Conservation (phyloP, 2,329 filamentous ascomycete genomes). For the Macrophomina phaseolina region DNA sequence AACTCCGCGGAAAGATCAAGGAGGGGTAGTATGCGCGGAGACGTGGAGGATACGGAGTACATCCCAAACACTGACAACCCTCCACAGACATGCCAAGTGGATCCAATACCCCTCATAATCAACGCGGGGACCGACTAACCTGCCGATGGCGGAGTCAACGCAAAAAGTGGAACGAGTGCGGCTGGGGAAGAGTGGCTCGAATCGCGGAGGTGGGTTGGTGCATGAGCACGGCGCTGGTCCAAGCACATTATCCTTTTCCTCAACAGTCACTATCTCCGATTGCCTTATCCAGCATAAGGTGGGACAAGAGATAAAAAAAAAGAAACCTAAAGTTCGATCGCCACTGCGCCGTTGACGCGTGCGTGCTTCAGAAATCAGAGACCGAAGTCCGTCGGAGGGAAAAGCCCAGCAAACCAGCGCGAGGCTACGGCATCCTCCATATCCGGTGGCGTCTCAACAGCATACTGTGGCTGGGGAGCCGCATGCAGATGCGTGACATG, state of each 20-base stretch:
- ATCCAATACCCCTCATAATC: slow-evolving; percentile 1
- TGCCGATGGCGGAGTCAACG: background rate
- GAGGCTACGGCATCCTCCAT: background rate
- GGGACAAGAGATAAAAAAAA: background rate
- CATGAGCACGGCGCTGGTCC: background rate
- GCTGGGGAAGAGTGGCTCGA: slow-evolving; percentile 3
- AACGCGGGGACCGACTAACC: background rate
- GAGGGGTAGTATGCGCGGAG: background rate
- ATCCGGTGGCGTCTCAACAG: slow-evolving; percentile 6
- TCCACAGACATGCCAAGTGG: slow-evolving; percentile 10
- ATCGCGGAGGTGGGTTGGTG: slow-evolving; percentile 8
- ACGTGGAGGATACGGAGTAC: background rate
- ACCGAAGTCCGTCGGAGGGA: background rate
- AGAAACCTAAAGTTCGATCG: background rate
- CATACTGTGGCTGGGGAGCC: background rate
- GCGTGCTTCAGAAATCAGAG: background rate
- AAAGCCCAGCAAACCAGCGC: slow-evolving; percentile 1
- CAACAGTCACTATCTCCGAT: slow-evolving; percentile 10
- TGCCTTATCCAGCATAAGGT: background rate
- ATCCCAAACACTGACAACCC: background rate
- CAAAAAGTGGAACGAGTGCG: slow-evolving; percentile 12
- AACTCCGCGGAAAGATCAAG: background rate
- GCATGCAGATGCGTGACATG: background rate
- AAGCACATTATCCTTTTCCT: slow-evolving; percentile 7
- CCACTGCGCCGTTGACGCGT: slow-evolving; percentile 6